Evolutionary conservation across 2,329 filamentous ascomycete species (phyloP).

Genomic region (Penicillium sp.): DNA sequence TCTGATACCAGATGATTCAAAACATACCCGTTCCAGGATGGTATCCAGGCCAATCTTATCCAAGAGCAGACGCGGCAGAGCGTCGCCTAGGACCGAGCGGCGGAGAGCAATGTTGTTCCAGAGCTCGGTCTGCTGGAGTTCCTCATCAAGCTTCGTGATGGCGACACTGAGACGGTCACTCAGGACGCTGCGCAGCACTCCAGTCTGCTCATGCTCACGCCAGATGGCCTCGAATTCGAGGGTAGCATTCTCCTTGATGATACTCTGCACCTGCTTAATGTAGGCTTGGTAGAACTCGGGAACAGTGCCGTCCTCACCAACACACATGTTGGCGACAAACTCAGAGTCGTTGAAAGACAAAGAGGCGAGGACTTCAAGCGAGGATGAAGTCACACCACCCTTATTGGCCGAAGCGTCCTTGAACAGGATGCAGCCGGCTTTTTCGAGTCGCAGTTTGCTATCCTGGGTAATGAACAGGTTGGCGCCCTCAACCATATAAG

Average conservation of each 20-base stretch:
- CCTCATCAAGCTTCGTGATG: conserved; percentile 94
- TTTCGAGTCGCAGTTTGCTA: conserved; percentile 88
- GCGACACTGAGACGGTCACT: conserved; percentile 86
- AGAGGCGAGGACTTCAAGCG: conserved; percentile 88
- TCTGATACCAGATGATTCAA: conserved; percentile 12
- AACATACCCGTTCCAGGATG: conserved; percentile 67
- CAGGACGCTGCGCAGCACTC: conserved; percentile 72
- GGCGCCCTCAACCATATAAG: conserved; percentile 95
- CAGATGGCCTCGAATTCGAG: conserved; percentile 98
- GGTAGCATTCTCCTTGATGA: conserved; percentile 82
- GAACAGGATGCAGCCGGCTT: conserved; percentile 90
- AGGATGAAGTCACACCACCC: conserved; percentile 95
- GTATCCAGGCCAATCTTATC: conserved; percentile 87
- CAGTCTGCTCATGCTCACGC: conserved; percentile 82
- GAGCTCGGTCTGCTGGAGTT: conserved; percentile 85
- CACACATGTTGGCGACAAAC: conserved; percentile 92
- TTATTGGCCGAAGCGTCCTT: conserved; percentile 99
- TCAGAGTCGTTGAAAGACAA: conserved; percentile 86
- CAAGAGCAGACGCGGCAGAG: conserved; percentile 74
- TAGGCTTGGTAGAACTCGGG: conserved; percentile 92
- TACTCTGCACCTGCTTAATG: conserved; percentile 83
- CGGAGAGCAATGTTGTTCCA: conserved; percentile 80
- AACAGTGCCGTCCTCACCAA: conserved; percentile 65
- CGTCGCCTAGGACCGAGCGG: conserved; percentile 71
- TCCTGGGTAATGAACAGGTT: conserved; percentile 99